Base-by-base conservation (phyloP, 1,139 yeast species). In the Kurtzmaniella quercitrusa region DNA sequence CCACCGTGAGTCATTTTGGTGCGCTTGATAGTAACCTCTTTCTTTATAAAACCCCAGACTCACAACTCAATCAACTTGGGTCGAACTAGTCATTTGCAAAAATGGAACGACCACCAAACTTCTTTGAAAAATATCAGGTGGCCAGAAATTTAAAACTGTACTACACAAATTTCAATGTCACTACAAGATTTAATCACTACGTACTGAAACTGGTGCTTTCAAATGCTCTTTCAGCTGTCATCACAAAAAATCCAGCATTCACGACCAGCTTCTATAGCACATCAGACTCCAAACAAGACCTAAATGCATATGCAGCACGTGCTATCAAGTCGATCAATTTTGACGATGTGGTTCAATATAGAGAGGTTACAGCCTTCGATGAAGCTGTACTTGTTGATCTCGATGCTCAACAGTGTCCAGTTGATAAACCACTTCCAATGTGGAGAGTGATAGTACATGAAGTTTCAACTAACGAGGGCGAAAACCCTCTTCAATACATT, bases 91-190 rank as follows among this genome's bases (percentile, higher is more conserved):
- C n/a, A n/a, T n/a, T n/a, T n/a, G n/a, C n/a, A n/a, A n/a, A 8
- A 6, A 33, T 33, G 36, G 36, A 33, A 18, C 8, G 36, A 33
- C 20, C 16, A 4, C 39, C 39, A 7, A 12, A 22, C 11, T 51
- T 52, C 40, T 48, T 56, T 34, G 71, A 66, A 40, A 45, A 58
- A 32, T 61, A 50, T 42, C 58, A 60, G 46, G 49, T 66, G 23
- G 55, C 62, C 46, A 50, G 70, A 21, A 58, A 58, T 21, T 44
- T 50, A 11, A 49, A 52, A 30, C 44, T 44, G 1, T 47, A 47
- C 38, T 67, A 63, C 41, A 47, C 63, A 16, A 66, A 65, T 45
- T 63, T 61, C 48, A 60, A 56, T 38, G 44, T 67, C 14, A 50
- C 60, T 2, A 67, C 56, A 3, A 50, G 52, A 23, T 64, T 62